A percentile compares a stretch with the other conserved stretches of the same genome.
Evolutionary conservation across 2,329 filamentous ascomycete species (phyloP).

Genomic region (Ceratocystis destructans): DNA sequence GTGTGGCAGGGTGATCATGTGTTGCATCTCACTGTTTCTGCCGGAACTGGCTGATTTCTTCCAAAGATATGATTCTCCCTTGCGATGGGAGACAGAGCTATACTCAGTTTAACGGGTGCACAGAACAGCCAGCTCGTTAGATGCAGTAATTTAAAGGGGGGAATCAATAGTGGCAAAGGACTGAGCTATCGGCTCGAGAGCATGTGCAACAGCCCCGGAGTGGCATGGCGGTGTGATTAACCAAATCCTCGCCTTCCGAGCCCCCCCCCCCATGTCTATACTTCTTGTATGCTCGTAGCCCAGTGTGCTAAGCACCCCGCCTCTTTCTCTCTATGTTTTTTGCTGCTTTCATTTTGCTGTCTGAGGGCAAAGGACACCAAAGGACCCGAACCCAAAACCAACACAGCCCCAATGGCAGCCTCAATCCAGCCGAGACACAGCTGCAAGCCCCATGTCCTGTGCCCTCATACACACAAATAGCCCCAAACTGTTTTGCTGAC

Average conservation of each 20-base stretch:
- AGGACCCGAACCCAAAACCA: background rate
- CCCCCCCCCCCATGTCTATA: constrained; percentile 1
- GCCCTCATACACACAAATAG: background rate
- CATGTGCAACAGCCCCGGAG: background rate
- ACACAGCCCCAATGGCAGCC: constrained; percentile 7
- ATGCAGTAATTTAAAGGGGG: background rate
- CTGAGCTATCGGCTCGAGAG: background rate
- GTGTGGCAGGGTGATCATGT: background rate
- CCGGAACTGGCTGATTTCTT: background rate
- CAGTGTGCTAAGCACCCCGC: background rate
- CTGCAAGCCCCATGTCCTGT: constrained; percentile 1
- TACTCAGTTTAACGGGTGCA: background rate
- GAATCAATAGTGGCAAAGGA: background rate
- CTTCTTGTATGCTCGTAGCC: background rate
- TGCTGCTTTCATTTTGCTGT: background rate
- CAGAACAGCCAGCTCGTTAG: background rate
- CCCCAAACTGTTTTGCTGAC: background rate
- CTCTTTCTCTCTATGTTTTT: too few relatives aligned
- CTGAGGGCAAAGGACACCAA: background rate
- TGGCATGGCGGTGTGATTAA: background rate
- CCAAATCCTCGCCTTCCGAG: background rate
- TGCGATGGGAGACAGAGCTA: background rate
- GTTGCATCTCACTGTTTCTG: background rate
- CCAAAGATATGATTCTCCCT: background rate
- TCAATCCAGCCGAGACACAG: background rate